Conservation (phyloP, 2,329 filamentous ascomycete species). For the Cordyceps pruinosa region DNA sequence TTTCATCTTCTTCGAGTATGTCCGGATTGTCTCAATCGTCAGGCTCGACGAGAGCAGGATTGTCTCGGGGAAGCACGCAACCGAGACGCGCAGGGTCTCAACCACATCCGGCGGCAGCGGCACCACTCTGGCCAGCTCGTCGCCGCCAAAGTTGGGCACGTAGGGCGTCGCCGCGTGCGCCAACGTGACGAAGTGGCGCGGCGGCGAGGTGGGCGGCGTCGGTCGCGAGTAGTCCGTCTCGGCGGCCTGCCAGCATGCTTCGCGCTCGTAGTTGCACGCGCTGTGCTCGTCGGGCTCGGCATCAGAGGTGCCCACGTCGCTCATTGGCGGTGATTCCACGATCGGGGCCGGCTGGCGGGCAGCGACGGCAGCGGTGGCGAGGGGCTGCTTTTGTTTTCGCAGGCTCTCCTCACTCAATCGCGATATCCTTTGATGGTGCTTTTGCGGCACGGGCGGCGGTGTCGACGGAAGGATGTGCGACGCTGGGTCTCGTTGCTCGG, state of each 20-base stretch:
- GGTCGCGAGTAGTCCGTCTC: slow-evolving; percentile 24
- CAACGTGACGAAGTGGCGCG: slow-evolving; percentile 31
- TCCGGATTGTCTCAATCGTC: slow-evolving; percentile 50
- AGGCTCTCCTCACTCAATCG: background rate
- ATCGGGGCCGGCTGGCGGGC: background rate
- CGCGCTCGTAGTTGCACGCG: background rate
- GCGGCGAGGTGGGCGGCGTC: slow-evolving; percentile 28
- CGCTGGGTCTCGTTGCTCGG: background rate
- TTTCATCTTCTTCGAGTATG: slow-evolving; percentile 46
- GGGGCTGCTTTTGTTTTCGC: background rate
- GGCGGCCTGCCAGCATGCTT: slow-evolving; percentile 7
- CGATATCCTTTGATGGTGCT: background rate
- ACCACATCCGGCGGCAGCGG: slow-evolving; percentile 47
- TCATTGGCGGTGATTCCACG: slow-evolving; percentile 11
- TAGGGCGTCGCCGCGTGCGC: slow-evolving; percentile 26
- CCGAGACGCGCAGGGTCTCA: slow-evolving; percentile 46
- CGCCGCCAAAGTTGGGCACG: slow-evolving; percentile 23
- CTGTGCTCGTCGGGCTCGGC: slow-evolving; percentile 11
- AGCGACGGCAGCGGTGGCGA: background rate
- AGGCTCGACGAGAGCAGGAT: slow-evolving; percentile 50
- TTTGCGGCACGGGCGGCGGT: slow-evolving; percentile 4
- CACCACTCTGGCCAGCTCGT: slow-evolving; percentile 33
- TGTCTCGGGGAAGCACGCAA: slow-evolving; percentile 52
- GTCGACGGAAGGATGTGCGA: background rate
- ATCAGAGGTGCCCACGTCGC: slow-evolving; percentile 6